These are phyloP conservation scores for Phytopythium oedochilum DNA, from an alignment of 352 stramenopile species.

Conservation along the genomic window DNA sequence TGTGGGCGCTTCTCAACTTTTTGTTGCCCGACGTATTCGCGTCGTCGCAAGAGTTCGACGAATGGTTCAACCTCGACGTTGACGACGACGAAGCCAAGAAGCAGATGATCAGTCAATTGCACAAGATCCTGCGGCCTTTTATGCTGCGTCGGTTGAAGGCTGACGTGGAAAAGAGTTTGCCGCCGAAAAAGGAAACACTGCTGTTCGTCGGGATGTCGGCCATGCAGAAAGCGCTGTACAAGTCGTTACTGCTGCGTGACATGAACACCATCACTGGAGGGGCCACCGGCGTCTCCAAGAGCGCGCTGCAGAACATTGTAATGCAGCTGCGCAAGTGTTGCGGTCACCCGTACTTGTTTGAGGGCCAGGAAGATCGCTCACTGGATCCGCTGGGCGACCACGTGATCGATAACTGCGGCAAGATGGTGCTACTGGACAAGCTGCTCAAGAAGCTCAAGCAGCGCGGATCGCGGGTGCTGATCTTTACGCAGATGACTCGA, in stretches of 20 bases:
- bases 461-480: slow-evolving; percentile 82
- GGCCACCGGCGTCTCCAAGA: slow-evolving; percentile 64
- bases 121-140: slow-evolving; percentile 92
- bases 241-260: slow-evolving; percentile 94
- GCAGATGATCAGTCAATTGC: slow-evolving; percentile 85
- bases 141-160: slow-evolving; percentile 98
- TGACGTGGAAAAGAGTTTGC: slow-evolving; percentile 98
- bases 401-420: slow-evolving; percentile 96
- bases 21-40: slow-evolving; percentile 93
- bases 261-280: slow-evolving; percentile 88
- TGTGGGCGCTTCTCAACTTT: slow-evolving; percentile 94
- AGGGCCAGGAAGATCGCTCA: slow-evolving; percentile 93
- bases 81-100: slow-evolving; percentile 88
- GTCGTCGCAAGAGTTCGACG: slow-evolving; percentile 81
- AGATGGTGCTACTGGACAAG: slow-evolving; percentile 96
- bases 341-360: slow-evolving; percentile 92
- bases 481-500: slow-evolving; percentile 94
- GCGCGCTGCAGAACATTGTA: slow-evolving; percentile 82
- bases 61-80: slow-evolving; percentile 88
- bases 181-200: slow-evolving; percentile 97
- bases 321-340: slow-evolving; percentile 89
- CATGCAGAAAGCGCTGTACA: slow-evolving; percentile 97
- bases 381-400: slow-evolving; percentile 95
- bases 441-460: slow-evolving; percentile 87
- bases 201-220: slow-evolving; percentile 88